Base-by-base conservation (phyloP, 164 flowering plant species). In the Vitis rupestris region DNA sequence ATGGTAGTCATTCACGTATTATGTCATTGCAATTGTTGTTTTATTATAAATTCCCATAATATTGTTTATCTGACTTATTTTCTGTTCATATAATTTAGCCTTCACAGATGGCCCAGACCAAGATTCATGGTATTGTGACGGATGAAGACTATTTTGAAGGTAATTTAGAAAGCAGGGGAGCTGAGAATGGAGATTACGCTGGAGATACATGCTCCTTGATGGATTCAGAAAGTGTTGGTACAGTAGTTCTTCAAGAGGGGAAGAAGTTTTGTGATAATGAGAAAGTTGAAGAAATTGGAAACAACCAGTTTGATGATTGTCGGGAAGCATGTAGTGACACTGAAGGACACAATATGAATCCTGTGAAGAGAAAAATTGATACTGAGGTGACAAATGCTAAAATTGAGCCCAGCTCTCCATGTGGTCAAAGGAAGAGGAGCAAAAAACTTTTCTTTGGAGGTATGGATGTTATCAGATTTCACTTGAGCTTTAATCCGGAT, bases 241-340 rank as follows among this genome's bases (percentile, higher is more conserved):
- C 77, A 5, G 77, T 74, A 10, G 70, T 73, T 73, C 76, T 58
- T 62, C 66, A 61, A 13, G 78, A 51, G 31, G 81, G 79, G 65
- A 79, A 77, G 66, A 76, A 75, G 60, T n/a, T 62, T 50, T 74
- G 75, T 60, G 67, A 75, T 72, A 73, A 67, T 30, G 72, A 50
- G 54, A 76, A 72, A 61, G 74, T 51, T 71, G 80, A 71, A 67
- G 78, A 66, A 16, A 54, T 50, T 59, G 66, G 58, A 63, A 61
- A 61, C 61, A 65, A 66, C 31, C 55, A 58, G 29, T 65, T 65
- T 69, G 82, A 79, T 72, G 82, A 80, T 72, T 74, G 74, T 49
- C 75, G 74, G 19, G 86, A 79, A 81, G 84, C 82, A 19, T 81
- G 80, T 60, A 81, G 81, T 69, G 81, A 80, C 29, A 79, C 84